These are phyloP conservation scores for Punica granatum DNA, from an alignment of 345 rosid genomes.

Conservation along the genomic window DNA sequence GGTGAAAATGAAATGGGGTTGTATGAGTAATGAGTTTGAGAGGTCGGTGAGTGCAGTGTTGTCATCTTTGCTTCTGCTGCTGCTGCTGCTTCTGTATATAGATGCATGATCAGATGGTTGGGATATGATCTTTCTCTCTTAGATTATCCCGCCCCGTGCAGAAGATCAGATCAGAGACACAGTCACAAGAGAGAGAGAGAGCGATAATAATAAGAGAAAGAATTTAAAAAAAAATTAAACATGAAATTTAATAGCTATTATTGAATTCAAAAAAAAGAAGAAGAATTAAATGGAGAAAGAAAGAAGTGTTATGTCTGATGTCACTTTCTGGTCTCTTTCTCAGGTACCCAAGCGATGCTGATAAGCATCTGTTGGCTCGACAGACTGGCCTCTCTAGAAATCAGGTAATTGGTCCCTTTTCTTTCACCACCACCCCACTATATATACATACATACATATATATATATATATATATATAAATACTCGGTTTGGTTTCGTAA, in stretches of 20 bases:
- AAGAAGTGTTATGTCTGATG: too few species aligned
- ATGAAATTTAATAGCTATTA: too few species aligned
- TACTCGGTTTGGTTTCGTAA: too few species aligned
- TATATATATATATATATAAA: too few species aligned
- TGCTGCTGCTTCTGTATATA: too few species aligned
- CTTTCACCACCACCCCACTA: neutral
- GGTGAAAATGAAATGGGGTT: neutral
- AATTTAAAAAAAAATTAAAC: conserved; percentile 12
- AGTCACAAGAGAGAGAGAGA: conserved; percentile 10
- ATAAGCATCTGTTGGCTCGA: conserved; percentile 87
- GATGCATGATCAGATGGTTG: neutral
- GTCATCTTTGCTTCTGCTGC: conserved; percentile 24
- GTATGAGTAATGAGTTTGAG: neutral
- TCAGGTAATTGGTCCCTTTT: too few species aligned
- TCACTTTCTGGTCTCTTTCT: conserved; percentile 24
- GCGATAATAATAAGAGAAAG: neutral
- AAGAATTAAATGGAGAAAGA: too few species aligned
- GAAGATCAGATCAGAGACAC: conserved; percentile 11
- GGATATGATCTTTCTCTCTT: conserved; percentile 25
- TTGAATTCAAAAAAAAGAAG: too few species aligned
- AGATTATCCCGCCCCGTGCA: conserved; percentile 77
- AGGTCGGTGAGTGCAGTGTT: conserved; percentile 23
- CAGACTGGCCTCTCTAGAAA: conserved; percentile 96
- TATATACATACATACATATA: too few species aligned
- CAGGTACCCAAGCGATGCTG: conserved; percentile 99